Percentiles rank a stretch among this genome's conserved stretches.
Conservation (phyloP, 2,329 filamentous ascomycete genomes). For the Exophiala viscosa region DNA sequence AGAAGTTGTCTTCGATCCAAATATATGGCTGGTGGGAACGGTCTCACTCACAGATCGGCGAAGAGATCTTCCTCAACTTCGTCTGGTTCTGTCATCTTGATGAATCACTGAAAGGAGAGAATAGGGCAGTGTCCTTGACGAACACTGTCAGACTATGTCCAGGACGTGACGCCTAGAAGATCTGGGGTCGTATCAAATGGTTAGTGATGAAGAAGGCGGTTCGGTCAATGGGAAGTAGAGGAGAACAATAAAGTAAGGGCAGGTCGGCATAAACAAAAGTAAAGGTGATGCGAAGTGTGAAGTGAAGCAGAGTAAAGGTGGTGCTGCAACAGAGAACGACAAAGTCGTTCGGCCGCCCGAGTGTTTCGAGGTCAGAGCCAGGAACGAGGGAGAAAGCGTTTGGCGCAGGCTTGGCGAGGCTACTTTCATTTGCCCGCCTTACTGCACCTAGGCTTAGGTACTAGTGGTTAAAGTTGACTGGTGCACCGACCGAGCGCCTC, state of each 20-base stretch:
- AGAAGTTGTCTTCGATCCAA: background rate
- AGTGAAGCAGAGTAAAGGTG: background rate
- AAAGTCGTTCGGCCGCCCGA: no score
- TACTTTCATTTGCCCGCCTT: background rate
- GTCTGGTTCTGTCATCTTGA: conserved; percentile 45
- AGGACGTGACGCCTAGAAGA: no score
- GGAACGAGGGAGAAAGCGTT: background rate
- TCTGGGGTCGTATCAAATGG: no score
- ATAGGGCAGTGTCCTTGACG: background rate
- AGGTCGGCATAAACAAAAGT: background rate
- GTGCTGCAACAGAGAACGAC: no score
- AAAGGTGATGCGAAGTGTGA: background rate
- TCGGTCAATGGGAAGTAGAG: no score
- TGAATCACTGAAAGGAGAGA: background rate
- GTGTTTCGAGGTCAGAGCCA: background rate
- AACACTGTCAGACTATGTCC: no score
- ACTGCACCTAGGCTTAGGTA: background rate
- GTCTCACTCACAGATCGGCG: conserved; percentile 74
- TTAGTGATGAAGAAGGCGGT: no score
- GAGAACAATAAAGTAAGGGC: background rate
- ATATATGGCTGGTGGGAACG: conserved; percentile 15
- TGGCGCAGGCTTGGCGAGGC: background rate
- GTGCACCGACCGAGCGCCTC: background rate
- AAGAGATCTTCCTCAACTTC: conserved; percentile 92
- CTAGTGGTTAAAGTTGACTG: no score